A percentile compares a stretch with the other conserved stretches of the same genome.
phyloP scores from a whole-genome alignment of 352 stramenopile genomes.

The Phytopythium cucurbitacearum region DNA sequence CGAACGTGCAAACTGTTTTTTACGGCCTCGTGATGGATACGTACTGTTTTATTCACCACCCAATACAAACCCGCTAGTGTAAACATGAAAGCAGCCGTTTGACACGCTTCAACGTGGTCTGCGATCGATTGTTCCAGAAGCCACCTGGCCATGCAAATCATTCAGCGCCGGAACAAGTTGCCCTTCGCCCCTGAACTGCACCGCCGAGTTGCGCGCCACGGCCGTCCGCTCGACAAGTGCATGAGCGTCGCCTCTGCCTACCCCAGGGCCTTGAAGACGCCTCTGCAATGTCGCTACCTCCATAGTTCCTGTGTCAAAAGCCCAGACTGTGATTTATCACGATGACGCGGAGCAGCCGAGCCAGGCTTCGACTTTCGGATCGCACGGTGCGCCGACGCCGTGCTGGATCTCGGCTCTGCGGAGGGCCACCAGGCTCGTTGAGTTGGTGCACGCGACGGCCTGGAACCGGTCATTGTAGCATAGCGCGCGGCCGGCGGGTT shows the following conservation, averaged over 20 bases:
- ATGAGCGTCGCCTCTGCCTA: too few species aligned
- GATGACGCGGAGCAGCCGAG: slow-evolving; percentile 12
- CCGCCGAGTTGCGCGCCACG: too few species aligned
- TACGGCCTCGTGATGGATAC: background rate
- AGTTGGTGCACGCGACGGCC: slow-evolving; percentile 16
- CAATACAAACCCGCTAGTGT: too few species aligned
- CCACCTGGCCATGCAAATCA: too few species aligned
- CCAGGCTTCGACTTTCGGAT: slow-evolving; percentile 17
- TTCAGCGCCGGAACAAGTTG: background rate
- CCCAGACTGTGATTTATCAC: too few species aligned
- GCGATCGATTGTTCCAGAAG: slow-evolving; percentile 28
- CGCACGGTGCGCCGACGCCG: slow-evolving; percentile 14
- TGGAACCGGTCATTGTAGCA: slow-evolving; percentile 14
- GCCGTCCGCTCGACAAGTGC: background rate
- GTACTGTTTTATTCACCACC: background rate
- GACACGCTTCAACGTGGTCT: slow-evolving; percentile 6
- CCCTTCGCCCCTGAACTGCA: background rate
- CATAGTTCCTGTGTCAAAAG: too few species aligned
- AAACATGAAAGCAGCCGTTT: background rate
- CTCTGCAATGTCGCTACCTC: too few species aligned
- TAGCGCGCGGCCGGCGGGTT: background rate
- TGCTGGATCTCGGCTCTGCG: slow-evolving; percentile 14
- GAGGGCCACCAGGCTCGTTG: slow-evolving; percentile 8
- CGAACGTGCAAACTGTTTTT: slow-evolving; percentile 3
- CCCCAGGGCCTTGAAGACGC: too few species aligned